phyloP scores from a whole-genome alignment of 148 eudicot genomes.

The Hydrangea macrophylla region DNA sequence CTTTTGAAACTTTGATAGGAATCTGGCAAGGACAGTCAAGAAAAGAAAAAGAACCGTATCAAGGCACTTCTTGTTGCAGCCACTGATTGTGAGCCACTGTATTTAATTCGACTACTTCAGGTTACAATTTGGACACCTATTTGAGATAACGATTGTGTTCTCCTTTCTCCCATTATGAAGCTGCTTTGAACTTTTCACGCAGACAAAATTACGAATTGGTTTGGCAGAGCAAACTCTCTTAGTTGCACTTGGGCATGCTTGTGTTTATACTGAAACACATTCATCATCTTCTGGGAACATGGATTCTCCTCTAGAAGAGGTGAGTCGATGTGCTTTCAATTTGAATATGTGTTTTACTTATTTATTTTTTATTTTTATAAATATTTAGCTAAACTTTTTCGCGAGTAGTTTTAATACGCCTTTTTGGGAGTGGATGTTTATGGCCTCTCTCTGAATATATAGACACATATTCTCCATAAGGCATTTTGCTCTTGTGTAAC shows the following conservation, averaged over 20 bases:
- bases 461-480: no score
- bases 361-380: no score
- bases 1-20: conserved; percentile 34
- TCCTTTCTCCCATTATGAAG: conserved; percentile 8
- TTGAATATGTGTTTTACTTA: no score
- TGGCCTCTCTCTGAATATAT: neutral
- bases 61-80: conserved; percentile 87
- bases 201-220: conserved; percentile 88
- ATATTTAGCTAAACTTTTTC: neutral
- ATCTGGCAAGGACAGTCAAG: conserved; percentile 91
- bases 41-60: conserved; percentile 83
- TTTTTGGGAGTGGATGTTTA: neutral
- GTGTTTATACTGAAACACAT: conserved; percentile 66
- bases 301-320: conserved; percentile 79
- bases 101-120: conserved; percentile 91
- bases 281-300: conserved; percentile 52
- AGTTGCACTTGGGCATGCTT: conserved; percentile 88
- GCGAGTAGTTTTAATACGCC: neutral
- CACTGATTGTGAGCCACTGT: conserved; percentile 90
- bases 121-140: conserved; percentile 25
- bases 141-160: neutral
- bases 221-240: conserved; percentile 94
- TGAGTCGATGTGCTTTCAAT: conserved; percentile 18
- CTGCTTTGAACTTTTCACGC: conserved; percentile 24
- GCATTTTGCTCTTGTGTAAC: no score